Evolutionary conservation across 2,329 filamentous ascomycete species (phyloP).

Genomic region (Didymosphaeria variabile): DNA sequence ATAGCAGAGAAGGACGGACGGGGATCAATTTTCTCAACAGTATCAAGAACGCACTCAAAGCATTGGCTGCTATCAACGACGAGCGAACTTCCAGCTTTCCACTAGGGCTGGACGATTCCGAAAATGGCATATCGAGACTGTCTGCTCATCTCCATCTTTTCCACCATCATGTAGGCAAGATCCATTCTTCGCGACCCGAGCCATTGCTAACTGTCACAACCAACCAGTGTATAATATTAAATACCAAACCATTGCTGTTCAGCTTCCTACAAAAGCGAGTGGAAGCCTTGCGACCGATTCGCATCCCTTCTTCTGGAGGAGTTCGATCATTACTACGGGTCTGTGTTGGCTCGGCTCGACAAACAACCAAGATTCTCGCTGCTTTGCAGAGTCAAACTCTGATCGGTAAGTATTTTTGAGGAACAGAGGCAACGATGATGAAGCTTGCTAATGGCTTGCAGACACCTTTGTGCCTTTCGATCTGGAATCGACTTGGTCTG

Average conservation of each 20-base stretch:
- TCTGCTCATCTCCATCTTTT: not conserved
- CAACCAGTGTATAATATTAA: not conserved
- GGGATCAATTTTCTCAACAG: not conserved
- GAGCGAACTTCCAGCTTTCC: not conserved
- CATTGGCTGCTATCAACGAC: not conserved
- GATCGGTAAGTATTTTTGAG: not conserved
- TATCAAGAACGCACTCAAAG: not conserved
- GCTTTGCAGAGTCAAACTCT: not conserved
- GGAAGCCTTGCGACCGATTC: not conserved
- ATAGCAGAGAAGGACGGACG: slow-evolving; percentile 1
- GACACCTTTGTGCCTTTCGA: not conserved
- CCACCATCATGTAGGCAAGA: not conserved
- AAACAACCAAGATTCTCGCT: not conserved
- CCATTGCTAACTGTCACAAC: not conserved
- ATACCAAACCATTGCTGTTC: not conserved
- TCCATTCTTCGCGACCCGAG: not conserved
- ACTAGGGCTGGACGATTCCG: not conserved
- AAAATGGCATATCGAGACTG: not conserved
- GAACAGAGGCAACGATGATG: no score
- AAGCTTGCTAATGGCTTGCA: not conserved
- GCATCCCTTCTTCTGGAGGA: not conserved
- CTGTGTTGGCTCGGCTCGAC: not conserved
- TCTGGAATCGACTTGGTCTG: not conserved
- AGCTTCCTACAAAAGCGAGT: not conserved
- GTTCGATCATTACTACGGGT: not conserved